A percentile compares a stretch with the other conserved stretches of the same genome.
Evolutionary conservation across 495 filamentous ascomycete genomes (phyloP).

Genomic region (Hyphodiscus hymeniophilus): DNA sequence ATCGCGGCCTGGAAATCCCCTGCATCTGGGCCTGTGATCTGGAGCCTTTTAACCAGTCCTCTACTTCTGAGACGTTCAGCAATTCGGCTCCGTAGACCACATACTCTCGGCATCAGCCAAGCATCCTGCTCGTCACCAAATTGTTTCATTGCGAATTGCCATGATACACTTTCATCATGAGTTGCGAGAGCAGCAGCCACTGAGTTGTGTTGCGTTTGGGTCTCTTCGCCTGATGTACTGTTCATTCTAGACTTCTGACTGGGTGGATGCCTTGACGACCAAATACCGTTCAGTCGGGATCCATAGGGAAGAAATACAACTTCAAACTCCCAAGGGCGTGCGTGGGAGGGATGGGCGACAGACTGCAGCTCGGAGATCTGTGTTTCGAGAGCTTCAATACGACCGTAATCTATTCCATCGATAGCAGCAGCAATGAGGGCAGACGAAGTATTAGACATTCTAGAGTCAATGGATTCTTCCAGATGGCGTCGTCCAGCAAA

Average conservation of each 20-base stretch:
- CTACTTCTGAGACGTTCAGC: conserved; percentile 57
- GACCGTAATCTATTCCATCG: conserved; percentile 31
- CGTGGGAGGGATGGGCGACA: conserved; percentile 41
- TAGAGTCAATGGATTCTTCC: conserved; percentile 26
- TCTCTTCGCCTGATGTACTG: conserved; percentile 40
- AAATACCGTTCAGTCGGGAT: conserved; percentile 47
- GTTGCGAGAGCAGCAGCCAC: conserved; percentile 29
- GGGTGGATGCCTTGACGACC: conserved; percentile 43
- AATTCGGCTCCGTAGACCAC: conserved; percentile 40
- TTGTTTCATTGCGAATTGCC: conserved; percentile 34
- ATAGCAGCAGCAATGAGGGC: conserved; percentile 21
- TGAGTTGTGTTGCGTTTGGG: conserved; percentile 39
- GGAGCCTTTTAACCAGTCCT: conserved; percentile 53
- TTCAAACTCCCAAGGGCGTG: conserved; percentile 58
- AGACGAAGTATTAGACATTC: conserved; percentile 36
- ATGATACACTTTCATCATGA: conserved; percentile 34
- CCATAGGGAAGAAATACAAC: conserved; percentile 63
- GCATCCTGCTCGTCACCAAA: conserved; percentile 14
- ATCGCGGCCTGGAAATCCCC: conserved; percentile 53
- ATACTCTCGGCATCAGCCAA: conserved; percentile 43
- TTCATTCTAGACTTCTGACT: conserved; percentile 33
- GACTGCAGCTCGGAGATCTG: conserved; percentile 49
- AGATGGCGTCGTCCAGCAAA: conserved; percentile 27
- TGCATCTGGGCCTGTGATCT: conserved; percentile 48
- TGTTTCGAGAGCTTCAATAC: conserved; percentile 46